Evolutionary conservation across 352 stramenopile genomes (phyloP).

Genomic region (Aphanomyces cochlioides): DNA sequence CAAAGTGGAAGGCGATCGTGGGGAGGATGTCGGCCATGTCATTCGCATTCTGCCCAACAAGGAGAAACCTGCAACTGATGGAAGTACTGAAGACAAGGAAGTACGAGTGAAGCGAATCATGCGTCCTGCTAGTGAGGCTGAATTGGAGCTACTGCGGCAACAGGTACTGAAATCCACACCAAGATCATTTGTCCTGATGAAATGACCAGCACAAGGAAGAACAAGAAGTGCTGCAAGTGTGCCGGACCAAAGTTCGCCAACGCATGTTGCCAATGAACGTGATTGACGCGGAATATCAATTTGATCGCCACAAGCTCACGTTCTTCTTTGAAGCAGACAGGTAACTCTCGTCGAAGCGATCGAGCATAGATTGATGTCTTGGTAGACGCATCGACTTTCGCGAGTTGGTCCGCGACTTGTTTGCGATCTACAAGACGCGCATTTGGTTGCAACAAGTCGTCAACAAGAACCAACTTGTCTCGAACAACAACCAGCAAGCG

Average conservation of each 20-base stretch:
- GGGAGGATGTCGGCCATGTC: constrained; percentile 84
- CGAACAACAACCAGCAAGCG: background rate
- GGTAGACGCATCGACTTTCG: constrained; percentile 80
- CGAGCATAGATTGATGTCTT: background rate
- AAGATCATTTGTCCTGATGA: constrained; percentile 37
- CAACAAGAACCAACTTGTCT: constrained; percentile 12
- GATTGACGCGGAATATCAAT: constrained; percentile 89
- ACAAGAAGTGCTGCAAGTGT: constrained; percentile 62
- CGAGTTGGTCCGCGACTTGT: constrained; percentile 85
- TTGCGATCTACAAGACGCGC: constrained; percentile 88
- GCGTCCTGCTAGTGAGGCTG: constrained; percentile 62
- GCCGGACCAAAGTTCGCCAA: constrained; percentile 63
- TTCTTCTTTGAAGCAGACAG: constrained; percentile 87
- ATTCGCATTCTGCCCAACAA: constrained; percentile 49
- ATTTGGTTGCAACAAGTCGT: constrained; percentile 88
- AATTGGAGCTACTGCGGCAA: constrained; percentile 32
- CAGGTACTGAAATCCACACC: constrained; percentile 43
- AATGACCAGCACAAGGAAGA: constrained; percentile 29
- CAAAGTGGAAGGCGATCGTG: constrained; percentile 84
- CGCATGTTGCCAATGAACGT: constrained; percentile 63
- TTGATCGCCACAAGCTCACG: constrained; percentile 87
- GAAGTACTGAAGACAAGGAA: constrained; percentile 17
- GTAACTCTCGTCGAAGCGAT: constrained; percentile 21
- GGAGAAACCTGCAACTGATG: constrained; percentile 35
- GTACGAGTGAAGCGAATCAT: constrained; percentile 59